A percentile compares a stretch with the other conserved stretches of the same genome.
Evolutionary conservation across 73 alveolate genomes (phyloP).

Genomic region (Uronychia binucleata): DNA sequence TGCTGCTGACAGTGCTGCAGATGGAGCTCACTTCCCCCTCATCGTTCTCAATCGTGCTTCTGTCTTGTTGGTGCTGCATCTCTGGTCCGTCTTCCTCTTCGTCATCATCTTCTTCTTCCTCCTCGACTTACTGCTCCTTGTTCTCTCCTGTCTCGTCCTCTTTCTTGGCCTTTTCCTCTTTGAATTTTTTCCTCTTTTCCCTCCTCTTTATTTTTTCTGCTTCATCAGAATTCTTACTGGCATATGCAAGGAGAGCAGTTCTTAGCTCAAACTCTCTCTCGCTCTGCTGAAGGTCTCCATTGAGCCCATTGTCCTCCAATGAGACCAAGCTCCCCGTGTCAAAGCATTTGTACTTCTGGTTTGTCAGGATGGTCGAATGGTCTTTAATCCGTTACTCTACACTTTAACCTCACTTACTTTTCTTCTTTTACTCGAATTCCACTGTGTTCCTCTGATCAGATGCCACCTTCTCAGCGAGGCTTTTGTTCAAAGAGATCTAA

Average conservation of each 20-base stretch:
- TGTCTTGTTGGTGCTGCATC: conserved; percentile 2
- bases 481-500: too few species aligned
- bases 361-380: conserved; percentile 27
- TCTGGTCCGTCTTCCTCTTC: conserved; percentile 23
- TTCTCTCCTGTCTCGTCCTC: conserved; percentile 5
- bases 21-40: conserved; percentile 53
- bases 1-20: conserved; percentile 13
- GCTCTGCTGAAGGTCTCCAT: neutral
- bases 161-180: neutral
- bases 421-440: neutral
- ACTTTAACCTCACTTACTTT: neutral
- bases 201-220: conserved; percentile 18
- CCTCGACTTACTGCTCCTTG: neutral
- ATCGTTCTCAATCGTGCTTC: conserved; percentile 4
- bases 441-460: too few species aligned
- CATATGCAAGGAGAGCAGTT: neutral
- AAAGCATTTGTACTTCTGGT: conserved; percentile 5
- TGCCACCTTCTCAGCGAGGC: too few species aligned
- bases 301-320: neutral
- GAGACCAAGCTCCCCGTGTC: neutral
- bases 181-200: conserved; percentile 23
- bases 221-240: neutral
- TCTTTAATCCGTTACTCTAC: neutral
- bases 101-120: conserved; percentile 1
- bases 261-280: neutral